These are phyloP conservation scores for Polygonum aviculare DNA, from an alignment of 148 eudicot species.

Conservation along the genomic window DNA sequence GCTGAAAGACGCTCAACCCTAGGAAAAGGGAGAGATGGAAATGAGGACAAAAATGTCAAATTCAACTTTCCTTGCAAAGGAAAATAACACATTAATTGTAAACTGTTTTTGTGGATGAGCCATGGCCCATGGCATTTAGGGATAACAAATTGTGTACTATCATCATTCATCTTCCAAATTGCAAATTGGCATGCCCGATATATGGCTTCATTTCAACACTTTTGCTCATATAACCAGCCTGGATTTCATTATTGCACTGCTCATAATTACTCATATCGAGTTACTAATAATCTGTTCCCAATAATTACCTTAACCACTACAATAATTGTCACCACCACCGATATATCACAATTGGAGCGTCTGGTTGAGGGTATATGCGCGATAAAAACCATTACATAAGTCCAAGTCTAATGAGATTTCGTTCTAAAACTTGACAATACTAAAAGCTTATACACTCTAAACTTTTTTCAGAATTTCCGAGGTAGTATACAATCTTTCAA, in stretches of 20 bases:
- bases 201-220: neutral
- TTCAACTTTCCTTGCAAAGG: neutral
- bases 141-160: neutral
- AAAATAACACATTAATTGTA: neutral
- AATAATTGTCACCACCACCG: neutral
- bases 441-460: too few species aligned
- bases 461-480: too few species aligned
- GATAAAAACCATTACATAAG: too few species aligned
- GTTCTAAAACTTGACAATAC: too few species aligned
- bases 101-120: neutral
- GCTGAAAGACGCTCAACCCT: too few species aligned
- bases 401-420: too few species aligned
- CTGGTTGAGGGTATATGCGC: too few species aligned
- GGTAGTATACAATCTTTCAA: too few species aligned
- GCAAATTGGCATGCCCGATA: neutral
- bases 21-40: neutral
- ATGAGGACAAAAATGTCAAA: neutral
- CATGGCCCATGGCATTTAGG: too few species aligned
- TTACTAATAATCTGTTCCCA: slow-evolving; percentile 2
- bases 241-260: slow-evolving; percentile 8
- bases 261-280: neutral
- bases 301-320: neutral
- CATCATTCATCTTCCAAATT: neutral
- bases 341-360: neutral
- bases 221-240: slow-evolving; percentile 4